Evolutionary conservation across 352 stramenopile genomes (phyloP).

Genomic region (Globisporangium cylindrosporum): DNA sequence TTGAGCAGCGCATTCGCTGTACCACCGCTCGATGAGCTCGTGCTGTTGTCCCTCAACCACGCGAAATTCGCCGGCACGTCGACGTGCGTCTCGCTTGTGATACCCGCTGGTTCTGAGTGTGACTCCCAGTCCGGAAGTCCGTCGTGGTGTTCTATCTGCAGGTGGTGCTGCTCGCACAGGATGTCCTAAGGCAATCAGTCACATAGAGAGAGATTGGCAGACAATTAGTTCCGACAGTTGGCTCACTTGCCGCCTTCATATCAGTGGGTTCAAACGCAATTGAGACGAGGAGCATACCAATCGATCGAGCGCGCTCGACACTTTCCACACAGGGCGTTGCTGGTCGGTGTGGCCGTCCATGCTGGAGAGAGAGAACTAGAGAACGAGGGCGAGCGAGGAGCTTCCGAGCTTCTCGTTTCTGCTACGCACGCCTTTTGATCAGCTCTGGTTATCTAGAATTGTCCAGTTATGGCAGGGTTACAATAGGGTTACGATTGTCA

Average conservation of each 20-base stretch:
- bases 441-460: not conserved
- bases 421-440: not conserved
- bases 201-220: not conserved
- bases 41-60: constrained; percentile 24
- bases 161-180: constrained; percentile 52
- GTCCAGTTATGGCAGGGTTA: not conserved
- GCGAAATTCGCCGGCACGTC: constrained; percentile 47
- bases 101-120: constrained; percentile 35
- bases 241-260: not conserved
- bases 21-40: not conserved
- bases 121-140: constrained; percentile 45
- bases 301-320: constrained; percentile 46
- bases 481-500: no score
- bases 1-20: not conserved
- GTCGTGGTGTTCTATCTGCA: constrained; percentile 40
- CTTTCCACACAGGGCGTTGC: constrained; percentile 46
- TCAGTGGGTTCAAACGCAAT: not conserved
- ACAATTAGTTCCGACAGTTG: not conserved
- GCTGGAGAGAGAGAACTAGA: not conserved
- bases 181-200: constrained; percentile 29
- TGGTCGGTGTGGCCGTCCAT: constrained; percentile 1
- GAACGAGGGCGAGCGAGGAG: no score
- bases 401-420: not conserved
- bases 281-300: constrained; percentile 24
- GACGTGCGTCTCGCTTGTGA: constrained; percentile 21